These are phyloP conservation scores for Yamadazyma takamatsuzukensis DNA, from an alignment of 805 yeast genomes.

Conservation along the genomic window DNA sequence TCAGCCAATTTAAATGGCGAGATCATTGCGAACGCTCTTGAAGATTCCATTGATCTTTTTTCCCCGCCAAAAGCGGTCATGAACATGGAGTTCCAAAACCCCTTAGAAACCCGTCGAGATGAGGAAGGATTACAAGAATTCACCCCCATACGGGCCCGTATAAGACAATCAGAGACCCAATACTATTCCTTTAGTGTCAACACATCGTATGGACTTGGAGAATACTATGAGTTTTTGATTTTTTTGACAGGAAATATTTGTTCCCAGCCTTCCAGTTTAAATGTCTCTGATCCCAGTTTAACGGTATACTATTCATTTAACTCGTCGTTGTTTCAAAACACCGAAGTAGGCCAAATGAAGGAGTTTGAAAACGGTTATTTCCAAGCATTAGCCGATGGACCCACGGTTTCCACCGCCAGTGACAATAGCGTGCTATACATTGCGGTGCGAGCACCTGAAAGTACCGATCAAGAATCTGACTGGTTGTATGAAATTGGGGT, in stretches of 20 bases:
- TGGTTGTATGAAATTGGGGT: constrained; percentile 70
- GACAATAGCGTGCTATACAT: constrained; percentile 26
- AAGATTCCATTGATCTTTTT: too few relatives aligned
- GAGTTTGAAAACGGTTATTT: constrained; percentile 33
- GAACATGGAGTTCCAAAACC: too few relatives aligned
- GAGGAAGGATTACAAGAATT: constrained; percentile 31
- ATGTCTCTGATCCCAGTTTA: constrained; percentile 22
- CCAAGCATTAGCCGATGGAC: constrained; percentile 36
- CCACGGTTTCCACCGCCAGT: constrained; percentile 11
- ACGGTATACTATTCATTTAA: constrained; percentile 40
- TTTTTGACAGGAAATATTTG: constrained; percentile 53
- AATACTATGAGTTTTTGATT: constrained; percentile 43
- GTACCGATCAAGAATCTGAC: constrained; percentile 26
- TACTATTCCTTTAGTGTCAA: constrained; percentile 43
- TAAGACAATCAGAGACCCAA: constrained; percentile 36
- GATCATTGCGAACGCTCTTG: too few relatives aligned
- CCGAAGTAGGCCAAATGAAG: constrained; percentile 26
- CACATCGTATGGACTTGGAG: constrained; percentile 42
- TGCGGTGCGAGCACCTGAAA: constrained; percentile 40
- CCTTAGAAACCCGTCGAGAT: constrained; percentile 5
- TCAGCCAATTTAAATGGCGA: too few relatives aligned
- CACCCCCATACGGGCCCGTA: constrained; percentile 32
- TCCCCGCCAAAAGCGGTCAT: too few relatives aligned
- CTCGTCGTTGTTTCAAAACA: constrained; percentile 26
- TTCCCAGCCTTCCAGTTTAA: constrained; percentile 25